Conservation (phyloP, 257 asterid genomes). For the Scutellaria baicalensis region DNA sequence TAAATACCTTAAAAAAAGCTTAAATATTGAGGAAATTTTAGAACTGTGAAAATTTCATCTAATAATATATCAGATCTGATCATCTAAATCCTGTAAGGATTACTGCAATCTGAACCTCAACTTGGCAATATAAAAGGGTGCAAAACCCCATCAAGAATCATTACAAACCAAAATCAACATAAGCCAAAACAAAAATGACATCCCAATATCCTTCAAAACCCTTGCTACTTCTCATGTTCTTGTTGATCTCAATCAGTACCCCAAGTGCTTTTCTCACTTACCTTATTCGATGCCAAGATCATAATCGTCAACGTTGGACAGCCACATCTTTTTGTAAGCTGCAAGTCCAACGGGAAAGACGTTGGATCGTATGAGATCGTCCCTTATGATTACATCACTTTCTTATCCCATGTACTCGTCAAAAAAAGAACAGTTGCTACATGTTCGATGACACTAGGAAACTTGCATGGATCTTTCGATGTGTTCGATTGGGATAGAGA, state of each 20-base stretch:
- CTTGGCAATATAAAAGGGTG: too few relatives aligned
- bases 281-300: neutral
- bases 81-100: too few relatives aligned
- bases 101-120: too few relatives aligned
- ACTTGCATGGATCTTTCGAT: neutral
- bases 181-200: neutral
- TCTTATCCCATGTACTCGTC: neutral
- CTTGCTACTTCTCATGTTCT: neutral
- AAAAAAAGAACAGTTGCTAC: neutral
- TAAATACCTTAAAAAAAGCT: too few relatives aligned
- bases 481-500: constrained; percentile 4
- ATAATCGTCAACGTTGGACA: neutral
- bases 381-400: neutral
- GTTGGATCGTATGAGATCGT: neutral
- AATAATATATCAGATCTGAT: too few relatives aligned
- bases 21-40: too few relatives aligned
- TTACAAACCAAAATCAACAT: too few relatives aligned
- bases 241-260: neutral
- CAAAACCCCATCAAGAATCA: neutral
- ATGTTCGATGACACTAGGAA: neutral
- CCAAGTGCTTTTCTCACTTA: neutral
- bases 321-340: neutral
- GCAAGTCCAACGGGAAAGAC: neutral
- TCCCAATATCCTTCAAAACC: neutral
- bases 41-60: too few relatives aligned